Evolutionary conservation across 2,329 filamentous ascomycete species (phyloP), one percentile per base, ranked within the genome.

Genomic region (Alternaria novae-zelandiae): DNA sequence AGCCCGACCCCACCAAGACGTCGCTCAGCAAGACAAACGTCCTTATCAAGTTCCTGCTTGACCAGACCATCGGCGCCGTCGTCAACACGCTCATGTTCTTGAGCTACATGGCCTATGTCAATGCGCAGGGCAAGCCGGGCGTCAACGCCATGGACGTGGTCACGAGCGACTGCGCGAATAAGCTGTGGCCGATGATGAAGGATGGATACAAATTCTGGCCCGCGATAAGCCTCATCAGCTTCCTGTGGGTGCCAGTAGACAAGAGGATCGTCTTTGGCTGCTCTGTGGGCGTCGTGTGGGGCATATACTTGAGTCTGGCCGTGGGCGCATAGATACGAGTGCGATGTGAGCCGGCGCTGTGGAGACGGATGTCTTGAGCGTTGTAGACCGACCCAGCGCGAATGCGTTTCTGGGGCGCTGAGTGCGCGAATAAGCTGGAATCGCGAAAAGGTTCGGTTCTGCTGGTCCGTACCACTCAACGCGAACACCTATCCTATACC

Each of bases 201-300:
- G 92, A 93, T 0, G 90, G 92, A 1, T 88, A 90, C 81, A 90
- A 87, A 74, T 83, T 94, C 61, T 93, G 92, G 87, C 92, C 92
- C 1, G 70, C 86, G 4, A 88, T 94, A 21, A 91, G 89, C 66
- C 75, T 91, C 17, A 74, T 92, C 65, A 91, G 91, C 82, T 94
- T 91, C 74, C 85, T 89, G 2, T 82, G 93, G 63, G 86, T 91
- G 67, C 91, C 89, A n/a, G 87, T 93, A 4, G 86, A 93, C 72
- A 85, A 86, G 56, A 84, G 92, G 41, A 90, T 91, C 54, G 80
- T 94, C 32, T 86, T 94, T 65, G 91, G 89, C n/a, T 88, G 89
- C 68, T 78, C 90, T 54, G 91, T 90, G 17, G 91, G 92, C 6
- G 84, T 95, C 23, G 85, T 83, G 13, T 95, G 92, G 92, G 89